Percentiles rank a stretch among this genome's conserved stretches.
phyloP scores from a whole-genome alignment of 2,329 filamentous ascomycete genomes.

The Claviceps humidiphila region DNA sequence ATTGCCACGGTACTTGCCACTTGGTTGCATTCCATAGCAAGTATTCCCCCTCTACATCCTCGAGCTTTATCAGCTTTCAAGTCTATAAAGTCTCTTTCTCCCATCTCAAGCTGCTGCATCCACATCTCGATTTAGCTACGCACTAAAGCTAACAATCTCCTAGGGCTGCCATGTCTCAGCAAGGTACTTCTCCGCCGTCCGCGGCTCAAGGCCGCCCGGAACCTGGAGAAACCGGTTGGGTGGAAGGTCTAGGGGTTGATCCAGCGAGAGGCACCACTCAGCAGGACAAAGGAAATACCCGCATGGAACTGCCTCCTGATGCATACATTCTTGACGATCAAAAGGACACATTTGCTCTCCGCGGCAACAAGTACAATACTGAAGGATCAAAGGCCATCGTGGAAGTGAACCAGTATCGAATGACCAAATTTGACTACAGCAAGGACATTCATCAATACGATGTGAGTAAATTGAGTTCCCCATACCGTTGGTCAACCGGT shows the following conservation, averaged over 20 bases:
- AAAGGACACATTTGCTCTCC: constrained; percentile 22
- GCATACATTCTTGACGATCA: constrained; percentile 30
- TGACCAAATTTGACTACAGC: constrained; percentile 42
- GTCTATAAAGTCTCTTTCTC: neutral
- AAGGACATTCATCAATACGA: constrained; percentile 71
- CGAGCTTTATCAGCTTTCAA: no score
- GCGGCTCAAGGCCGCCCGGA: constrained; percentile 1
- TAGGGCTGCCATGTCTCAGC: constrained; percentile 18
- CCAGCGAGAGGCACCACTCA: constrained; percentile 23
- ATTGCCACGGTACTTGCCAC: neutral
- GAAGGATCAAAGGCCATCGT: constrained; percentile 42
- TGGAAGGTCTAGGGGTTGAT: constrained; percentile 26
- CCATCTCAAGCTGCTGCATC: neutral
- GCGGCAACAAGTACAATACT: constrained; percentile 35
- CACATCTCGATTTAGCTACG: neutral
- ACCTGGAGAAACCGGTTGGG: constrained; percentile 12
- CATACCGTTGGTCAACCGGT: neutral
- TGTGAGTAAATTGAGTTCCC: constrained; percentile 36
- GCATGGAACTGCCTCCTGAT: constrained; percentile 45
- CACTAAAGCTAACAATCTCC: neutral
- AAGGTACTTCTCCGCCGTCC: constrained; percentile 15
- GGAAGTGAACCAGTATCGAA: constrained; percentile 62
- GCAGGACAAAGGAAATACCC: constrained; percentile 26
- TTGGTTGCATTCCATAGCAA: neutral
- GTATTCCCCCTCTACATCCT: neutral